These are phyloP conservation scores for Puccinia horiana DNA, from an alignment of 1,284 basidiomycete genomes.

Conservation along the genomic window DNA sequence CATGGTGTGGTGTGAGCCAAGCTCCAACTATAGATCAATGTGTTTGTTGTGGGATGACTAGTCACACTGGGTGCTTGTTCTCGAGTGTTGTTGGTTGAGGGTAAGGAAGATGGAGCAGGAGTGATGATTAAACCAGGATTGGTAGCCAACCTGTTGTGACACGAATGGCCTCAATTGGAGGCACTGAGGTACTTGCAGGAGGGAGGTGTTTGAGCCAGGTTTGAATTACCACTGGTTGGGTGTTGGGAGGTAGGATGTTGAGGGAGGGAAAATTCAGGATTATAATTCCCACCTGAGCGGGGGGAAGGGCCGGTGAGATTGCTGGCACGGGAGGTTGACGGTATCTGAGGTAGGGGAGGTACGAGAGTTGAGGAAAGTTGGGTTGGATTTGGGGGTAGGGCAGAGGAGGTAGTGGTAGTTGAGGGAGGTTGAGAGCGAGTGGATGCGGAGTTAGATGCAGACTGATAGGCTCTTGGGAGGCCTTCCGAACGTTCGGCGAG, in stretches of 20 bases:
- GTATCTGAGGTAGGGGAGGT: slow-evolving; percentile 1
- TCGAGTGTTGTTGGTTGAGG: not conserved
- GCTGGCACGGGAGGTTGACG: not conserved
- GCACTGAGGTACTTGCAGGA: slow-evolving; percentile 24
- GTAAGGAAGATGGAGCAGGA: slow-evolving; percentile 1
- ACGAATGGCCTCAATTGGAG: slow-evolving; percentile 1
- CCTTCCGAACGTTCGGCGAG: slow-evolving; percentile 40
- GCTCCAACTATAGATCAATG: not conserved
- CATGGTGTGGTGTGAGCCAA: not conserved
- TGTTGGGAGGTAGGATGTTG: slow-evolving; percentile 10
- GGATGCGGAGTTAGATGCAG: not conserved
- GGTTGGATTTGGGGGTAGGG: slow-evolving; percentile 10
- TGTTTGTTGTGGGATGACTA: not conserved
- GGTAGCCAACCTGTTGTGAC: slow-evolving; percentile 36
- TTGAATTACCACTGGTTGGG: slow-evolving; percentile 4
- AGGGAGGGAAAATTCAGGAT: slow-evolving; percentile 15
- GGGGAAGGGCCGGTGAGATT: slow-evolving; percentile 24
- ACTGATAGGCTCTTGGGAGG: slow-evolving; percentile 46
- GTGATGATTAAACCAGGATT: slow-evolving; percentile 23
- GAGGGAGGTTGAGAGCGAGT: slow-evolving; percentile 8
- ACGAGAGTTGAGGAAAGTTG: not conserved
- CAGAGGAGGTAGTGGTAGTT: not conserved
- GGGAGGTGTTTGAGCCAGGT: not conserved
- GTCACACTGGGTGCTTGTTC: not conserved
- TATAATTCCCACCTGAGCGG: slow-evolving; percentile 3